These are phyloP conservation scores for Jimgerdemannia flammicorona DNA, from an alignment of 192 early-diverging fungal genomes.

Conservation along the genomic window DNA sequence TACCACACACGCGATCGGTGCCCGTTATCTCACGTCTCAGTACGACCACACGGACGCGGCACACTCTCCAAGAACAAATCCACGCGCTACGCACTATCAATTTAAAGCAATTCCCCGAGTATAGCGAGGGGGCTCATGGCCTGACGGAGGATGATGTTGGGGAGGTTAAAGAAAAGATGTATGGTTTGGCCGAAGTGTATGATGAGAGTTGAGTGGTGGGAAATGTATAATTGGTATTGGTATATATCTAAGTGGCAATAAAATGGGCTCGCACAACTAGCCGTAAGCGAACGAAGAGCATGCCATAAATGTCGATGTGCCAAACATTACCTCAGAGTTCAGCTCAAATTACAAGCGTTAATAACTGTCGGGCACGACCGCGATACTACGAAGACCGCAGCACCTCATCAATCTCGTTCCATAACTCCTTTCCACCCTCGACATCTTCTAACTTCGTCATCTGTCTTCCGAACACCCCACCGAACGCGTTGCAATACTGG, in stretches of 20 bases:
- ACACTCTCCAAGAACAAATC: slow-evolving; percentile 3
- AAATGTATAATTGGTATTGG: no score
- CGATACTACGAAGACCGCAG: background rate
- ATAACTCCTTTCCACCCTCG: slow-evolving; percentile 21
- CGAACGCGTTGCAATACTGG: slow-evolving; percentile 40
- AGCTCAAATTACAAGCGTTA: no score
- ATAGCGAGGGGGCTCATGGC: slow-evolving; percentile 10
- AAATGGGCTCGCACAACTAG: background rate
- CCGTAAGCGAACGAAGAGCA: background rate
- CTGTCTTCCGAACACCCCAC: slow-evolving; percentile 37
- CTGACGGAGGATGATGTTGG: slow-evolving; percentile 13
- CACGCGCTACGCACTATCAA: slow-evolving; percentile 4
- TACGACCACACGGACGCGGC: slow-evolving; percentile 2
- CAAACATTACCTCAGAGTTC: no score
- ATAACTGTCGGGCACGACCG: no score
- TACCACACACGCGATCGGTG: slow-evolving; percentile 1
- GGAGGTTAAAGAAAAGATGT: slow-evolving; percentile 21
- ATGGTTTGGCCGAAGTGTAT: slow-evolving; percentile 17
- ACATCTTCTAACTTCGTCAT: slow-evolving; percentile 35
- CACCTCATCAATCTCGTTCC: background rate
- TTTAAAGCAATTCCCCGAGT: slow-evolving; percentile 17
- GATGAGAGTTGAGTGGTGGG: background rate
- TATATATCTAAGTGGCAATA: background rate
- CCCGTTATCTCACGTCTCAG: slow-evolving; percentile 18
- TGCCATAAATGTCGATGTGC: background rate